These are phyloP conservation scores for Smallanthus sonchifolius DNA, from an alignment of 129 eudicot genomes.

Conservation along the genomic window DNA sequence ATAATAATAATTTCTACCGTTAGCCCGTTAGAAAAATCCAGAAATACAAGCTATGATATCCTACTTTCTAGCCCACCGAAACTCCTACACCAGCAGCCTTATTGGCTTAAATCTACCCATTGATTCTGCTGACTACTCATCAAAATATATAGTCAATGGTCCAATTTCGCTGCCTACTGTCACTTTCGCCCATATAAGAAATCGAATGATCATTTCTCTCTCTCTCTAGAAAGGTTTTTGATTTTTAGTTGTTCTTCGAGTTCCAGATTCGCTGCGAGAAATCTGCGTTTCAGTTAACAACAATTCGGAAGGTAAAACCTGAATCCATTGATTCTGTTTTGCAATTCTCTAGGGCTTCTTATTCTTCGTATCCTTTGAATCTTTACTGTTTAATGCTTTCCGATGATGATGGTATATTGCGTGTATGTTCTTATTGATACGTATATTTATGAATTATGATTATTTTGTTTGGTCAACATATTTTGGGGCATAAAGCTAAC, in stretches of 20 bases:
- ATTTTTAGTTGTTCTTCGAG: slow-evolving; percentile 28
- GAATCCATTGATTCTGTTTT: not conserved
- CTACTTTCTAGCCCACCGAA: slow-evolving; percentile 10
- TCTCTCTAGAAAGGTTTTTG: slow-evolving; percentile 12
- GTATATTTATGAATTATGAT: not conserved
- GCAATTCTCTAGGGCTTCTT: slow-evolving; percentile 17
- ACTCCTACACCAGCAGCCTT: too few relatives aligned
- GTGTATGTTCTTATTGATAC: not conserved
- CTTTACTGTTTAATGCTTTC: not conserved
- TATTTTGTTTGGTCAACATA: not conserved
- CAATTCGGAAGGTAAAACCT: slow-evolving; percentile 15
- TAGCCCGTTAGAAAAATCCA: slow-evolving; percentile 19
- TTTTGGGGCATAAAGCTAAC: too few relatives aligned
- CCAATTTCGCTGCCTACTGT: slow-evolving; percentile 31
- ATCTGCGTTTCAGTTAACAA: not conserved
- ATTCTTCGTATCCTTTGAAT: not conserved
- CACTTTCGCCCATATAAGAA: slow-evolving; percentile 29
- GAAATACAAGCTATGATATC: not conserved
- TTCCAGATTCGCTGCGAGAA: slow-evolving; percentile 9
- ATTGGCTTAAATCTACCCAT: slow-evolving; percentile 13
- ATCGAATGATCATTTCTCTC: slow-evolving; percentile 22
- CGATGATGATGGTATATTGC: not conserved
- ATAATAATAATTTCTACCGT: not conserved
- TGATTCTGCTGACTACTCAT: slow-evolving; percentile 12
- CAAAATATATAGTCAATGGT: slow-evolving; percentile 22